Conservation (phyloP, 148 eudicot genomes). For the Amaranthus palmeri region DNA sequence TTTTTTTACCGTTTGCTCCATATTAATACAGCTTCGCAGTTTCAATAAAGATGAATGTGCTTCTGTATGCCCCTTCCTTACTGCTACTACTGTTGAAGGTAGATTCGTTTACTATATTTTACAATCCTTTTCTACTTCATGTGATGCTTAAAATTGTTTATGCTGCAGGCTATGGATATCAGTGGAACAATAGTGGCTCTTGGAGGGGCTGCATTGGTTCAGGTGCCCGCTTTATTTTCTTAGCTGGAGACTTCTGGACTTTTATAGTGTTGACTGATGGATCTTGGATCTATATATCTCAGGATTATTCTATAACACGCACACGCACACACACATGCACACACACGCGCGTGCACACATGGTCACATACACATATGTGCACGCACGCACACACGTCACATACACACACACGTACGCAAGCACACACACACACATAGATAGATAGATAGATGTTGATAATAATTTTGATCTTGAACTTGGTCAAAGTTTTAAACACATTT, state of each 20-base stretch:
- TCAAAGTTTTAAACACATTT: neutral
- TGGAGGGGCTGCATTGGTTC: conserved; percentile 84
- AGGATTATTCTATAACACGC: neutral
- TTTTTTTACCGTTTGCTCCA: conserved; percentile 15
- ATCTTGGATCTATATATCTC: neutral
- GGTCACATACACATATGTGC: no score
- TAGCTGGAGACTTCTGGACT: neutral
- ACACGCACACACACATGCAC: no score
- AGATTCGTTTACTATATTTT: conserved; percentile 11
- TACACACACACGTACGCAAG: no score
- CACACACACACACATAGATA: no score
- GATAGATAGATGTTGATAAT: neutral
- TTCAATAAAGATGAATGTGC: conserved; percentile 96
- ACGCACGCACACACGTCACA: no score
- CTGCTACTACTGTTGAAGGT: conserved; percentile 87
- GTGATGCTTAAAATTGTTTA: conserved; percentile 8
- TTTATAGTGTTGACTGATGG: neutral
- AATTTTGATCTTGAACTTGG: neutral
- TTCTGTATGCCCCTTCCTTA: conserved; percentile 92
- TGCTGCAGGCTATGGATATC: conserved; percentile 75
- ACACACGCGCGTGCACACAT: no score
- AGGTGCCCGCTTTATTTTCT: conserved; percentile 50
- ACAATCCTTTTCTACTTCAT: neutral
- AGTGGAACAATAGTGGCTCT: conserved; percentile 75
- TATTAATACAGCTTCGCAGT: conserved; percentile 72